Base-by-base conservation (phyloP, 768 basidiomycete species). In the Kondoa malvinella region DNA sequence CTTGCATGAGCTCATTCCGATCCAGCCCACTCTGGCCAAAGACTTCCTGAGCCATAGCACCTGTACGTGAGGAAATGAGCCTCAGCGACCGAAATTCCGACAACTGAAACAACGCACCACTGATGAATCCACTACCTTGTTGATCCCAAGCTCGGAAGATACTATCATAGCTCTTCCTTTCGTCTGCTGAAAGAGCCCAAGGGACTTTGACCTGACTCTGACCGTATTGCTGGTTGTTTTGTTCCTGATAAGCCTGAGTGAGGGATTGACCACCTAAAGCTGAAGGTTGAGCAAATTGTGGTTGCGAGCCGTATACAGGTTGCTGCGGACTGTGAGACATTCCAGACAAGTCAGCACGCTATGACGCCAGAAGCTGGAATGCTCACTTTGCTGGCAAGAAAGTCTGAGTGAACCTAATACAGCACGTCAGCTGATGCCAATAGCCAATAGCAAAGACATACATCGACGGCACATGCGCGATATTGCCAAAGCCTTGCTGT, bases 121-220 rank as follows among this genome's bases (percentile, higher is more conserved):
- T 17, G 74, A 99, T 89, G 77, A 92, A 97, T 0, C 92, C 91
- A 0, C 84, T 84, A 4, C 81, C 80, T 56, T 83, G 81, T 0
- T 84, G 78, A 75, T 96, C 94, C 95, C 95, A 99, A n/a, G 89
- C 87, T 68, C 94, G 81, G 79, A 99, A 99, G 74, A 97, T 92
- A 74, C 87, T 83, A 76, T 97, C 89, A 73, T 97, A 99, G 71
- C 86, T 87, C 80, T 95, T 94, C 82, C 92, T 92, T 80, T 99
- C 95, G 3, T 83, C 82, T 77, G 88, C 87, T 2, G 84, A 84
- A 65, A 96, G 78, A 0, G 85, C 83, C 95, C 95, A 99, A 0
- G 89, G 84, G 50, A 95, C 81, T 73, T 83, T 84, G 31, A 85
- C 85, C 17, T 83, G 79, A 0, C 82, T 75, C 1, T 83, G 81